Evolutionary conservation across 805 yeast species (phyloP), one percentile per base, ranked within the genome.

Genomic region (Saccharomyces kudriavzevii): DNA sequence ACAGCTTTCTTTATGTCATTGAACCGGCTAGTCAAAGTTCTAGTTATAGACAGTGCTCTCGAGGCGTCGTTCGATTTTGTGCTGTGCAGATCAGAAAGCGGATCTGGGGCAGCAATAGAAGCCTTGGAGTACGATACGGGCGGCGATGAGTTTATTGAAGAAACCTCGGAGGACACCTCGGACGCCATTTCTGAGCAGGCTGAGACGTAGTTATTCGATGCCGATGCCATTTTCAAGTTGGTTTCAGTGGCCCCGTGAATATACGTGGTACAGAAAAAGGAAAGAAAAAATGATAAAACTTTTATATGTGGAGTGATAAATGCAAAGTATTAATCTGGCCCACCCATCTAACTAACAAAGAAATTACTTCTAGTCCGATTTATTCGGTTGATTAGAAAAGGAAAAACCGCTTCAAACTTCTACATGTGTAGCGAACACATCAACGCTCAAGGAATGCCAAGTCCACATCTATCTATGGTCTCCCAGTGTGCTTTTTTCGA

Each of bases 1-100:
- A 63, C 63, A 3, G 65, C 66, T 6, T 56, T 51, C 40, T 52
- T 49, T n/a, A 63, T 56, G 24, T 52, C 47, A 2, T 51, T 54
- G 55, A 68, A 40, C 10, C 56, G 54, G 48, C 51, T 57, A 4
- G 62, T 51, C 3, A 61, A 26, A 5, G 59, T 56, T 40, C 53
- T 55, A 1, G 54, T 52, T 17, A 60, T 9, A 5, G 58, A 52
- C 1, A 55, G 45, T n/a, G 29, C 51, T 52, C 45, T 40, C 20
- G 31, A 45, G 20, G 4, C 43, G 17, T 35, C 43, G 43, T 35
- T 17, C 22, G 43, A 35, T 13, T 35, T 17, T 10, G 4, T 35
- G 43, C 43, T 35, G 22, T 35, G 43, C 11, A 35, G 43, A 35
- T 17, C 43, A n/a, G 43, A 35, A 17, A 17, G 11, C 13, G 43